These are phyloP conservation scores for Lupinus albus DNA, from an alignment of 306 rosid genomes.

Conservation along the genomic window DNA sequence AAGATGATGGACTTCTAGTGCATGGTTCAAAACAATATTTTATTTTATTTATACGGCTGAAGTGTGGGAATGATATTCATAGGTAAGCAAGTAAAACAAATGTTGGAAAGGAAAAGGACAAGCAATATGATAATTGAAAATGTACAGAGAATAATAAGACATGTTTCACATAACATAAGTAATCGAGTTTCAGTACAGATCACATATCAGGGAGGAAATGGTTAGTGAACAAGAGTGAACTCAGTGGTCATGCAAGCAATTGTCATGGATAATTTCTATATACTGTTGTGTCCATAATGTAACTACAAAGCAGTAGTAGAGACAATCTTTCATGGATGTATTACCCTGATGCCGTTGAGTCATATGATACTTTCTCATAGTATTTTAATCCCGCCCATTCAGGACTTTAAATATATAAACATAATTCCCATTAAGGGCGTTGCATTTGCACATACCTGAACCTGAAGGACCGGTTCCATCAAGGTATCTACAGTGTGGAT, in stretches of 20 bases:
- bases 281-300: neutral
- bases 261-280: conserved; percentile 2
- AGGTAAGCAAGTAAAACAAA: neutral
- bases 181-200: conserved; percentile 9
- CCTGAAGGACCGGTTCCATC: conserved; percentile 90
- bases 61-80: conserved; percentile 20
- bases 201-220: neutral
- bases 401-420: no score
- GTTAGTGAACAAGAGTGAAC: conserved; percentile 28
- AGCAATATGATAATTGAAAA: conserved; percentile 17
- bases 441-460: conserved; percentile 40
- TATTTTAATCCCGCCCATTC: no score
- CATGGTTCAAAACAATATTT: conserved; percentile 28
- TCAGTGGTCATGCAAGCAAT: conserved; percentile 35
- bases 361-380: no score
- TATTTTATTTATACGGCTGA: conserved; percentile 26
- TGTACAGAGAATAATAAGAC: conserved; percentile 14
- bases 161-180: conserved; percentile 14
- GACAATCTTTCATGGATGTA: no score
- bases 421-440: no score
- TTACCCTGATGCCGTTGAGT: no score
- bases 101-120: conserved; percentile 32
- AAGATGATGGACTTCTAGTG: conserved; percentile 31
- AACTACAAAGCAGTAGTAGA: neutral
- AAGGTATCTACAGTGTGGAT: conserved; percentile 86